phyloP scores from a whole-genome alignment of 805 yeast species.

The Candida maesae region DNA sequence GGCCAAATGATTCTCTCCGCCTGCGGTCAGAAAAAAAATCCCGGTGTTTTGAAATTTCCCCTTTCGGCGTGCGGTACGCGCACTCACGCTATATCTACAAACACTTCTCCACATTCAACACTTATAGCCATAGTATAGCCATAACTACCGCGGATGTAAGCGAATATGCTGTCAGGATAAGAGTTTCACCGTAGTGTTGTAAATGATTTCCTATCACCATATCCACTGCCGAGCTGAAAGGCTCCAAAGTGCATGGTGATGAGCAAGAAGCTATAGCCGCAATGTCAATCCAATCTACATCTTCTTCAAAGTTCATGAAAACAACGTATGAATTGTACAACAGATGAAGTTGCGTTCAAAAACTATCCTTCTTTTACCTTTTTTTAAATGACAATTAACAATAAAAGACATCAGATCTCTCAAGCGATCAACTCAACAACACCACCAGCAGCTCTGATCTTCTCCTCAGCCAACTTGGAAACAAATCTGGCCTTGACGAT shows the following conservation, averaged over 20 bases:
- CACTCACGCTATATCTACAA: no score
- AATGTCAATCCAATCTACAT: no score
- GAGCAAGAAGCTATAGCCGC: no score
- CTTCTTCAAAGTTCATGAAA: conserved; percentile 1
- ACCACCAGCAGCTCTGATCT: conserved; percentile 99
- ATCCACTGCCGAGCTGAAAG: no score
- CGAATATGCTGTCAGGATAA: no score
- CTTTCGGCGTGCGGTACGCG: not conserved
- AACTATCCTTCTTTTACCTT: conserved; percentile 8
- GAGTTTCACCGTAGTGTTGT: no score
- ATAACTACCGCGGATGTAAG: no score
- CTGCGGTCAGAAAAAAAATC: conserved; percentile 1
- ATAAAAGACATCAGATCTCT: conserved; percentile 25
- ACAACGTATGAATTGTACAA: conserved; percentile 10
- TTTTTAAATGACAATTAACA: conserved; percentile 4
- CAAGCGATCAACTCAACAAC: conserved; percentile 99
- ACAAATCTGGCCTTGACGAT: conserved; percentile 99
- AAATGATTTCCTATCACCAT: no score
- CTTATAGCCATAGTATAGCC: no score
- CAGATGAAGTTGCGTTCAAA: conserved; percentile 11
- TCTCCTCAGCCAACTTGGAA: conserved; percentile 98
- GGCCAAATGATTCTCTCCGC: no score
- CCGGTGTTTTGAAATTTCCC: conserved; percentile 2
- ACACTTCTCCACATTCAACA: no score
- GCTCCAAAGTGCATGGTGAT: no score